Conservation (phyloP, 768 basidiomycete genomes). For the Dioszegia hungarica region DNA sequence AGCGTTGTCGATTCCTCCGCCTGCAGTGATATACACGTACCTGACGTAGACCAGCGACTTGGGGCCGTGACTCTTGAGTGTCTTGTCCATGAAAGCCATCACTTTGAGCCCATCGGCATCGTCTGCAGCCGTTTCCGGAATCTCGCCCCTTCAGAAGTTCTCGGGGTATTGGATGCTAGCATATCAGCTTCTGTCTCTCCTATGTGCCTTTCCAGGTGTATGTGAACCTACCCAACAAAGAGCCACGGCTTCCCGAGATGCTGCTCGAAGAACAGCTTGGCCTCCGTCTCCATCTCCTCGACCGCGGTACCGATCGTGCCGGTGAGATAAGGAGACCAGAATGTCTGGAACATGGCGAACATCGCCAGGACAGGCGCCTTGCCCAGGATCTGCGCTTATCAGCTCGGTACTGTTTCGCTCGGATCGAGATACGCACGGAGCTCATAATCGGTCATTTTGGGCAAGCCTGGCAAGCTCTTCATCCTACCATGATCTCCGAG, state of each 20-base stretch:
- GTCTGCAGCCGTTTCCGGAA: neutral
- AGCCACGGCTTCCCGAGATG: slow-evolving; percentile 13
- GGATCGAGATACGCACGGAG: neutral
- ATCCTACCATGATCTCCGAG: slow-evolving; percentile 13
- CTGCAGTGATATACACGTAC: no score
- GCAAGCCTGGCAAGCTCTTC: slow-evolving; percentile 16
- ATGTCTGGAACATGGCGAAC: neutral
- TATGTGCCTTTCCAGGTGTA: neutral
- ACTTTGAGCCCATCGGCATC: slow-evolving; percentile 15
- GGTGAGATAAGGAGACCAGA: neutral
- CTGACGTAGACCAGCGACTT: slow-evolving; percentile 20
- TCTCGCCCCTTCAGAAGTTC: slow-evolving; percentile 11
- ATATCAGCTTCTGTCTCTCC: neutral
- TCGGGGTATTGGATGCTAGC: slow-evolving; percentile 17
- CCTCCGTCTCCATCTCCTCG: slow-evolving; percentile 15
- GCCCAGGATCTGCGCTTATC: neutral
- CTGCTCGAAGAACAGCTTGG: slow-evolving; percentile 6
- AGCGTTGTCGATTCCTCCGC: no score
- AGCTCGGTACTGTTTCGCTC: neutral
- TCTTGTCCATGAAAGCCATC: slow-evolving; percentile 19
- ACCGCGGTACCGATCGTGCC: slow-evolving; percentile 11
- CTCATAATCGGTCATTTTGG: slow-evolving; percentile 23
- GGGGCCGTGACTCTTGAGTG: slow-evolving; percentile 19
- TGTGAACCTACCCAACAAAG: slow-evolving; percentile 28
- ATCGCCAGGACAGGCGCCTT: neutral